These are phyloP conservation scores for Metschnikowia kofuensis DNA, from an alignment of 805 yeast species.

Conservation along the genomic window DNA sequence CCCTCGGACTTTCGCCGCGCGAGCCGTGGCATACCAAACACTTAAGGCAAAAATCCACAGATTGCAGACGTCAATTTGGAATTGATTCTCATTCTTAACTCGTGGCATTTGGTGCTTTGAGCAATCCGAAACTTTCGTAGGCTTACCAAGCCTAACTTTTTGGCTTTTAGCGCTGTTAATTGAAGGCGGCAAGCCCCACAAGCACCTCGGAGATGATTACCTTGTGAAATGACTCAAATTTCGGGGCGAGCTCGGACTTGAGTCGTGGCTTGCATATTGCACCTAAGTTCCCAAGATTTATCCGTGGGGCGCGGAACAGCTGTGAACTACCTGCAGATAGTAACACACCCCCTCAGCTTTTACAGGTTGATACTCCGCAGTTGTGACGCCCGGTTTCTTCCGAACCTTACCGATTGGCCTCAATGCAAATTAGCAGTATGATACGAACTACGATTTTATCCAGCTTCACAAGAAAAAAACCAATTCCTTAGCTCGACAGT, in stretches of 20 bases:
- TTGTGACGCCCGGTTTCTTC: conserved; percentile 6
- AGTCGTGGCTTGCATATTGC: conserved; percentile 15
- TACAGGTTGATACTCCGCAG: conserved; percentile 9
- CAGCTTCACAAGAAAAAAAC: neutral
- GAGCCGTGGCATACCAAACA: conserved; percentile 1
- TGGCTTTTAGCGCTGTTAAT: neutral
- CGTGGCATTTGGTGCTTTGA: too few relatives aligned
- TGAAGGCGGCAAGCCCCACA: too few relatives aligned
- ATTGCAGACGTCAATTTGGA: neutral
- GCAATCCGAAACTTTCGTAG: too few relatives aligned
- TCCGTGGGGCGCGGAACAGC: conserved; percentile 4
- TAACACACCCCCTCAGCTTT: conserved; percentile 5
- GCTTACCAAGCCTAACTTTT: too few relatives aligned
- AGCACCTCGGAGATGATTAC: conserved; percentile 5
- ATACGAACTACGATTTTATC: neutral
- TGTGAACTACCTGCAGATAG: conserved; percentile 8
- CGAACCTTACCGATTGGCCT: neutral
- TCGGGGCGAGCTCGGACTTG: conserved; percentile 20
- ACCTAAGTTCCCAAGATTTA: conserved; percentile 2
- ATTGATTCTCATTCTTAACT: too few relatives aligned
- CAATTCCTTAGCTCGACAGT: neutral
- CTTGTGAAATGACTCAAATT: conserved; percentile 9
- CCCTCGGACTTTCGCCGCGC: conserved; percentile 11
- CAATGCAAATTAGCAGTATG: neutral
- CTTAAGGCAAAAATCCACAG: neutral